Base-by-base conservation (phyloP, 1,284 basidiomycete genomes). In the Ustilago hordei region DNA sequence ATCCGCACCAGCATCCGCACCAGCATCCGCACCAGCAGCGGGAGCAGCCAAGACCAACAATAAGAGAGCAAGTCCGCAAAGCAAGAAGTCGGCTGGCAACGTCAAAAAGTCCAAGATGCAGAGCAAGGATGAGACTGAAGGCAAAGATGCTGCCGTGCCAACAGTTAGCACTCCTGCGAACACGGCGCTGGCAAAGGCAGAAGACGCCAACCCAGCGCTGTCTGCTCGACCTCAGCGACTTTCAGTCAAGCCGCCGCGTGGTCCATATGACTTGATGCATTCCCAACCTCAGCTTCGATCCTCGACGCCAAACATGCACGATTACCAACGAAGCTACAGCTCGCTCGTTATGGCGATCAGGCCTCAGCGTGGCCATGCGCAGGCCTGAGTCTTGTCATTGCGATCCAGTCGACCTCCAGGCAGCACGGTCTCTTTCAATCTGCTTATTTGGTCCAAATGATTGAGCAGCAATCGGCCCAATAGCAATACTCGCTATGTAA, bases 41-140 rank as follows among this genome's bases (percentile, higher is more conserved):
- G 31, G 48, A 9, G 23, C 56, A 6, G 55, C 31, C n/a, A 55
- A 38, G 23, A 43, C 13, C 6, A 55, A 31, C 35, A 41, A 31
- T 34, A 64, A 66, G 54, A 56, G 57, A 45, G 19, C 64, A 12
- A 64, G 57, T 17, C 57, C 60, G 3, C 28, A 60, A 7, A 63
- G 55, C 34, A 67, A 67, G 61, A 67, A 67, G 38, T 28, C 17
- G 32, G 32, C 55, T 12, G 11, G 50, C 12, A 39, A 34, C 31
- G 59, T 36, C 3, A 70, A 70, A 19, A 70, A 70, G 63, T 41
- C 38, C 41, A 70, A 65, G 55, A 23, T 38, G 32, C 28, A 50
- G 13, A 12, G 35, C 39, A 55, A 32, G 9, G 50, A 56, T 2
- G 58, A 60, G 5, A 32, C 50, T 5, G 47, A 43, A 17, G 23